phyloP scores from a whole-genome alignment of 108 stramenopile species.

The Stephanodiscus triporus region DNA sequence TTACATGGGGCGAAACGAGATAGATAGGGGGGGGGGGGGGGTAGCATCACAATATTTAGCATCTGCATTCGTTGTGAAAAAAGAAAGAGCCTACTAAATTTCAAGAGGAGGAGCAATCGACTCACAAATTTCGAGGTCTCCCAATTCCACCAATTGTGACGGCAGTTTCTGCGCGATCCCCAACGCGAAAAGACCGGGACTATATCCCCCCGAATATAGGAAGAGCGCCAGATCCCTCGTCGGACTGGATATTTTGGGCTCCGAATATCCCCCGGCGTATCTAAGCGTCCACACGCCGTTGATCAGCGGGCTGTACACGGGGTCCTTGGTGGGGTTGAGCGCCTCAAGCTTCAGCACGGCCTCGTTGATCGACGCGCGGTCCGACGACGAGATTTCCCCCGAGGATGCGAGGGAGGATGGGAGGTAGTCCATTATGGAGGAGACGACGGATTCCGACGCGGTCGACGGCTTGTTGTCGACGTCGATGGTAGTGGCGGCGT shows the following conservation, averaged over 20 bases:
- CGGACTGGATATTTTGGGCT: slow-evolving; percentile 64
- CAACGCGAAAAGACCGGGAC: slow-evolving; percentile 77
- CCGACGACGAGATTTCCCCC: slow-evolving; percentile 22
- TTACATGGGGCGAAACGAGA: neutral
- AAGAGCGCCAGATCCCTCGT: slow-evolving; percentile 80
- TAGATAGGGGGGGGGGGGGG: neutral
- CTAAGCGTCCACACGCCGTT: slow-evolving; percentile 84
- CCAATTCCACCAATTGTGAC: slow-evolving; percentile 62
- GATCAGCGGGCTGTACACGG: slow-evolving; percentile 63
- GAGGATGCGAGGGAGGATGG: slow-evolving; percentile 51
- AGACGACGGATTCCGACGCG: slow-evolving; percentile 56
- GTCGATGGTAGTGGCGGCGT: slow-evolving; percentile 53
- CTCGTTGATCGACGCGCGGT: slow-evolving; percentile 49
- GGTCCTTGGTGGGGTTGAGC: slow-evolving; percentile 72
- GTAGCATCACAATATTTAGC: neutral
- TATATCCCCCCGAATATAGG: slow-evolving; percentile 76
- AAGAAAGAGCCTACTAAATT: neutral
- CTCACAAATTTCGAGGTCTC: slow-evolving; percentile 69
- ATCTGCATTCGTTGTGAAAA: neutral
- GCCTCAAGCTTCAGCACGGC: slow-evolving; percentile 72
- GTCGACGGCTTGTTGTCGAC: slow-evolving; percentile 61
- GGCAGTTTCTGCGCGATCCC: slow-evolving; percentile 67
- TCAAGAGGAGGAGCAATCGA: neutral
- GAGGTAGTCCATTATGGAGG: slow-evolving; percentile 70
- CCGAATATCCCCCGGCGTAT: slow-evolving; percentile 75